A percentile compares a stretch with the other conserved stretches of the same genome.
phyloP scores from a whole-genome alignment of 805 yeast species.

The Monosporozyma siamensis region DNA sequence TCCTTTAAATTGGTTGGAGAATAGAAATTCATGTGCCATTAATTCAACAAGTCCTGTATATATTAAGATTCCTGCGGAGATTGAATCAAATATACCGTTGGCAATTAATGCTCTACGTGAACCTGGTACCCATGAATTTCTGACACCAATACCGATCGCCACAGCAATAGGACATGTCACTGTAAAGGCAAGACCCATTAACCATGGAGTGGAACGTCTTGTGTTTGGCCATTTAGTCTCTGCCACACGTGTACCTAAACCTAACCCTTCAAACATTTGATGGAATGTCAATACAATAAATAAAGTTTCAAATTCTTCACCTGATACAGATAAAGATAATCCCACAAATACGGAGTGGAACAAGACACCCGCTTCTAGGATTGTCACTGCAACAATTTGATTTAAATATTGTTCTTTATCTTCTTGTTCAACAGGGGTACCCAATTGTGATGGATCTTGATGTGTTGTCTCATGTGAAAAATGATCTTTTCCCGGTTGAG shows the following conservation, averaged over 20 bases:
- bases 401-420: conserved; percentile 43
- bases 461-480: conserved; percentile 9
- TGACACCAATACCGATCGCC: conserved; percentile 66
- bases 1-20: conserved; percentile 56
- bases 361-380: conserved; percentile 62
- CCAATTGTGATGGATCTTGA: conserved; percentile 12
- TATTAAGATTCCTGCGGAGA: conserved; percentile 62
- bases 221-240: conserved; percentile 45
- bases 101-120: conserved; percentile 46
- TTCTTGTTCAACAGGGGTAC: conserved; percentile 8
- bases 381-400: conserved; percentile 45
- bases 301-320: conserved; percentile 53
- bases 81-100: conserved; percentile 57
- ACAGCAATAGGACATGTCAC: conserved; percentile 60
- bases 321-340: conserved; percentile 53
- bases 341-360: conserved; percentile 75
- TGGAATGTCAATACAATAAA: conserved; percentile 63
- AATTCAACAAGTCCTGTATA: conserved; percentile 70
- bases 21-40: conserved; percentile 63
- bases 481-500: conserved; percentile 10
- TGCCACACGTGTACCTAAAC: conserved; percentile 63
- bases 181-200: conserved; percentile 42
- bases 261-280: conserved; percentile 73
- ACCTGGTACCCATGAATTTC: conserved; percentile 45
- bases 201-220: conserved; percentile 35